Percentiles rank a stretch among this genome's conserved stretches.
Conservation (phyloP, 495 filamentous ascomycete genomes). For the Hypoxylon rickii region DNA sequence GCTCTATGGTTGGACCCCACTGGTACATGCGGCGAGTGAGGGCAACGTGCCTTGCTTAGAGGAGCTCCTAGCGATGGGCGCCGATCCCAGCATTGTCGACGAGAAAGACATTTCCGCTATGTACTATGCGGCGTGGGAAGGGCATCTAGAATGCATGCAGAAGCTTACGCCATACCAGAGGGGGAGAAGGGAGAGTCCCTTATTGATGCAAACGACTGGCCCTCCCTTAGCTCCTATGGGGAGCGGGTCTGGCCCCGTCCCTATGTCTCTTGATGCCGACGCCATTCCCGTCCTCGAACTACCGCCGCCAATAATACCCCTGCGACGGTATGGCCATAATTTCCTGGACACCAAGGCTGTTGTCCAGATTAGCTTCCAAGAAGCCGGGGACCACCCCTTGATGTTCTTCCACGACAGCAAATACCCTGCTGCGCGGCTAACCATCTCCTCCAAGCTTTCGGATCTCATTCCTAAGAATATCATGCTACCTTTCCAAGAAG, state of each 20-base stretch:
- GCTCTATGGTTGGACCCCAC: slow-evolving; percentile 93
- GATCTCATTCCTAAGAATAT: slow-evolving; percentile 96
- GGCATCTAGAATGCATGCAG: slow-evolving; percentile 91
- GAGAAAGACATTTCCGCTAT: slow-evolving; percentile 92
- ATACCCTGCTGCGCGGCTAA: slow-evolving; percentile 91
- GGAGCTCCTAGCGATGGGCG: slow-evolving; percentile 74
- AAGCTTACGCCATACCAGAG: slow-evolving; percentile 68
- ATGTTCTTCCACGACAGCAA: slow-evolving; percentile 93
- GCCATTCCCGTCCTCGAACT: slow-evolving; percentile 90
- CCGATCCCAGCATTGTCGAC: slow-evolving; percentile 74
- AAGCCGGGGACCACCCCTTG: slow-evolving; percentile 69
- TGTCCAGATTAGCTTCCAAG: slow-evolving; percentile 85
- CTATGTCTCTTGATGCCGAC: slow-evolving; percentile 76
- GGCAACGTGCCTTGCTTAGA: slow-evolving; percentile 87
- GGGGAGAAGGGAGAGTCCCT: slow-evolving; percentile 34
- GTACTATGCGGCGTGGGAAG: slow-evolving; percentile 99
- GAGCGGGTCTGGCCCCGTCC: slow-evolving; percentile 57
- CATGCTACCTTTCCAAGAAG: slow-evolving; percentile 93
- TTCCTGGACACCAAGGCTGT: slow-evolving; percentile 97
- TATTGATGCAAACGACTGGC: slow-evolving; percentile 35
- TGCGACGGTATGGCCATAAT: slow-evolving; percentile 94
- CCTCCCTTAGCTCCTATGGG: slow-evolving; percentile 43
- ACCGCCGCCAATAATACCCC: slow-evolving; percentile 92
- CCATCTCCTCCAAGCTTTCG: slow-evolving; percentile 93
- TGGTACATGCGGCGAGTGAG: slow-evolving; percentile 96